Base-by-base conservation (phyloP, 1,284 basidiomycete species). In the Ustilago vetiveriae region DNA sequence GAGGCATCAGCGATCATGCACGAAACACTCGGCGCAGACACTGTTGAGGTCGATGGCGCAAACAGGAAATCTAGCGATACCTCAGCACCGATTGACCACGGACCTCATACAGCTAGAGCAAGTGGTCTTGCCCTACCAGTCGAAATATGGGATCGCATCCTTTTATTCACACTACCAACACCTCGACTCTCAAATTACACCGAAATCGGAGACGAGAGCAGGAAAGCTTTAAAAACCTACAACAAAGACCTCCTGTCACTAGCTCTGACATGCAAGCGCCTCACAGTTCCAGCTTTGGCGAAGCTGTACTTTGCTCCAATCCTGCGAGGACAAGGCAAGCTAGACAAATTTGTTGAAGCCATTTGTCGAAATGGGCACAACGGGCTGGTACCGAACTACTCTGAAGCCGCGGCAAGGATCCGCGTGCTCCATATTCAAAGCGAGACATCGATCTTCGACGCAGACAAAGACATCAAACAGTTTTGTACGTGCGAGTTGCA, bases 131-230 rank as follows among this genome's bases (percentile, higher is more conserved):
- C 21, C 6, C 41, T 52, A 2, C 50, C 50, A 10, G 2, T 27
- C 1, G 50, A 52, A 14, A 38, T 52, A 11, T 52, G 50, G 40
- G 40, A 42, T 4, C 40, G 40, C 26, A 42, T 42, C 11, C 26
- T 26, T 3, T 10, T 13, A 8, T 43, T 26, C 27, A n/a, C 42
- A 0, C 23, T 38, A 2, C 22, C 29, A 4, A 8, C n/a, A 1
- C 17, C 26, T n/a, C 47, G n/a, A 10, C 23, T 17, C 16, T 24
- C 27, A 26, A 8, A 29, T 6, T 17, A n/a, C 26, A 19, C n/a
- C n/a, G n/a, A n/a, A n/a, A n/a, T n/a, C n/a, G n/a, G n/a, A n/a
- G n/a, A n/a, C 7, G 17, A 22, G 21, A 23, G 9, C 21, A 13
- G 5, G 36, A 17, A 19, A 17, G 2, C 4, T 22, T 22, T 19